These are phyloP conservation scores for Botrytis elliptica DNA, from an alignment of 2,329 filamentous ascomycete genomes.

Conservation along the genomic window DNA sequence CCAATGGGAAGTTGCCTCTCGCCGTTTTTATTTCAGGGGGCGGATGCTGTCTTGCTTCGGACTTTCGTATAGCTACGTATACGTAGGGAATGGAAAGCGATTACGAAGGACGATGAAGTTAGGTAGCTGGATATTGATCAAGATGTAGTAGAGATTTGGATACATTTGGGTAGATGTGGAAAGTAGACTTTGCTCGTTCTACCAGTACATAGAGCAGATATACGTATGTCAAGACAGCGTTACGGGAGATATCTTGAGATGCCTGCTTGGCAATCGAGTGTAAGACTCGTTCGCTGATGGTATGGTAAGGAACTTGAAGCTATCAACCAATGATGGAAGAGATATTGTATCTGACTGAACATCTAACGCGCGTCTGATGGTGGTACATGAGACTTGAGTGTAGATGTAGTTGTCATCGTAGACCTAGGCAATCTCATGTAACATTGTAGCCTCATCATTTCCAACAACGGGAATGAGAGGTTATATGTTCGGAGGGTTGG, in stretches of 20 bases:
- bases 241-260: neutral
- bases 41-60: constrained; percentile 8
- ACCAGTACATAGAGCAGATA: neutral
- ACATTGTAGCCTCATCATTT: constrained; percentile 1
- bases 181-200: neutral
- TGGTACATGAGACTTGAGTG: neutral
- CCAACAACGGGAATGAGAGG: neutral
- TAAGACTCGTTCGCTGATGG: neutral
- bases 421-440: neutral
- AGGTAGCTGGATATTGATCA: neutral
- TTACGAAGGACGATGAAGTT: neutral
- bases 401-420: neutral
- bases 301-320: neutral
- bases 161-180: no score
- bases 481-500: neutral
- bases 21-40: constrained; percentile 12
- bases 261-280: constrained; percentile 4
- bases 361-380: constrained; percentile 19
- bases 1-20: constrained; percentile 5
- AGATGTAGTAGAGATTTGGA: no score
- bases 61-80: neutral
- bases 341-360: neutral
- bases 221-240: neutral
- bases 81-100: neutral
- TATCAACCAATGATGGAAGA: neutral